phyloP scores from a whole-genome alignment of 768 basidiomycete species.

The Holtermannia corniformis region DNA sequence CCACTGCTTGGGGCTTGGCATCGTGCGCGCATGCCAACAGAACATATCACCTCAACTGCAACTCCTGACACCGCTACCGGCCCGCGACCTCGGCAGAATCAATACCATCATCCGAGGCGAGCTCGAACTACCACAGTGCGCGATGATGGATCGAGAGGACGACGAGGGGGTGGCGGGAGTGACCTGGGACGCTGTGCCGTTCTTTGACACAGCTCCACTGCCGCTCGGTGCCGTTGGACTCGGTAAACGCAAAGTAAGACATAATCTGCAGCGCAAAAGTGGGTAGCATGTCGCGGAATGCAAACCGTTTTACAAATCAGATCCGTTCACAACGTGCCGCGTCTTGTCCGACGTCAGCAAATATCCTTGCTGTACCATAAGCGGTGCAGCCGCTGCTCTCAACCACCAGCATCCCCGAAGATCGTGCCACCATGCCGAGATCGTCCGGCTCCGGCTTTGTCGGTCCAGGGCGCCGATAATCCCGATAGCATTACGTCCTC shows the following conservation, averaged over 20 bases:
- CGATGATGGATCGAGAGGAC: background rate
- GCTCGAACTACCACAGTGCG: conserved; percentile 7
- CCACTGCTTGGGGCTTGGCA: background rate
- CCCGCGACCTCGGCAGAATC: background rate
- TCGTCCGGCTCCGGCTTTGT: too few relatives aligned
- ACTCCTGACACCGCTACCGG: background rate
- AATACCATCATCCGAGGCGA: background rate
- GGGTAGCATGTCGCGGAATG: too few relatives aligned
- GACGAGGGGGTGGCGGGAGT: background rate
- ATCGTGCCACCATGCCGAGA: too few relatives aligned
- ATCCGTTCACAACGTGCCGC: too few relatives aligned
- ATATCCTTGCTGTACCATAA: too few relatives aligned
- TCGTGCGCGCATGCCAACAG: background rate
- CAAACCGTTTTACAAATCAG: too few relatives aligned
- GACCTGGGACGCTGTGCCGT: background rate
- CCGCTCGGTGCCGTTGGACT: background rate
- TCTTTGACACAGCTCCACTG: background rate
- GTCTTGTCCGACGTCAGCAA: too few relatives aligned
- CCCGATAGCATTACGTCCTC: too few relatives aligned
- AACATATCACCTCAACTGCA: background rate
- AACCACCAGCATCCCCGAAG: too few relatives aligned
- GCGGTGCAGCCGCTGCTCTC: too few relatives aligned
- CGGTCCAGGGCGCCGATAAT: too few relatives aligned
- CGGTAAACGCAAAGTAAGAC: background rate
- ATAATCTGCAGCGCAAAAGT: background rate